Base-by-base conservation (phyloP, 2,329 filamentous ascomycete species). In the Fusarium solani-melongenae region DNA sequence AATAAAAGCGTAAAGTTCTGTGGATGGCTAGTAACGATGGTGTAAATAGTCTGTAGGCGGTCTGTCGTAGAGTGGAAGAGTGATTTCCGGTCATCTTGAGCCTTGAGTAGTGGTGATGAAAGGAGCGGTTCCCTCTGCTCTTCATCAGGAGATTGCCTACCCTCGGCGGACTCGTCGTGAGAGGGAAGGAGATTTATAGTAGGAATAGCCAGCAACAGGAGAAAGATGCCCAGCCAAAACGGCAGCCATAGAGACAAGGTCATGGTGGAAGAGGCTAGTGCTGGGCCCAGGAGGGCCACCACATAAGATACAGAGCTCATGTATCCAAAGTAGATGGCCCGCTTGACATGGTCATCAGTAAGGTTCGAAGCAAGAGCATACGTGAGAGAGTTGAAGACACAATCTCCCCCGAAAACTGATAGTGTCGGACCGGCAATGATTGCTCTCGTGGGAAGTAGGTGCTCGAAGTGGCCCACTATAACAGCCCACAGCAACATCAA, bases 251-350 rank as follows among this genome's bases (percentile, higher is more conserved):
- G 74, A 1, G 81, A 71, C 6, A 83, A 2, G 4, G 79, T 82
- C 86, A 88, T 88, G 10, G 84, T 84, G 3, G 81, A 81, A 1
- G 85, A 84, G 7, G 86, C 85, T 14, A 88, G 74, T 0, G 84
- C 85, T 0, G 86, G 86, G 0, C 86, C 86, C 3, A 86, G 79
- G 17, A 86, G 80, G 2, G 83, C 83, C 15, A 87, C 84, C 0
- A 87, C 82, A 57, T 86, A 87, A 3, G 85, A 82, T 7, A 87
- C 76, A 4, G 86, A 86, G 72, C 84, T 86, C 79, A 86, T 85
- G 77, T 86, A 87, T 34, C 85, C 86, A 72, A 88, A 88, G 72
- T 86, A 87, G 3, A 85, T 84, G 10, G 86, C 85, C 9, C 86
- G 85, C 79, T 83, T 78, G 7, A 85, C 81, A 51, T 82, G 79